Percentiles rank a stretch among this genome's conserved stretches.
Evolutionary conservation across 2,329 filamentous ascomycete species (phyloP).

Genomic region (Cercospora nicotianae): DNA sequence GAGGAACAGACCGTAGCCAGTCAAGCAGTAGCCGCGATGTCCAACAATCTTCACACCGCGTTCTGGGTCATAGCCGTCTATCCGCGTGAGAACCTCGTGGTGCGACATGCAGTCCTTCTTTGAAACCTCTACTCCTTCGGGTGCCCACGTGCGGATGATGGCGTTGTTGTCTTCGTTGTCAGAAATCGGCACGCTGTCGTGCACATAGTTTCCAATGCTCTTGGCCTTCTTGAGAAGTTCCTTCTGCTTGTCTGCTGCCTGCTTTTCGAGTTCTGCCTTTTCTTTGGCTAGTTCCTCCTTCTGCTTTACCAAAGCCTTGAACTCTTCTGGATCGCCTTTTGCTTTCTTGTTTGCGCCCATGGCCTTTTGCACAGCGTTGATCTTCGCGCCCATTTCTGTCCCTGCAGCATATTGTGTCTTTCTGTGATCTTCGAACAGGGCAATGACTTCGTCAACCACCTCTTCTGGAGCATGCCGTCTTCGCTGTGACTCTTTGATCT

Average conservation of each 20-base stretch:
- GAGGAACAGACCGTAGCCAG: slow-evolving; percentile 83
- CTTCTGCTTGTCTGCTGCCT: slow-evolving; percentile 72
- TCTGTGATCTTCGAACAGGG: slow-evolving; percentile 80
- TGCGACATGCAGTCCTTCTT: slow-evolving; percentile 82
- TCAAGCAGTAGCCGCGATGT: slow-evolving; percentile 90
- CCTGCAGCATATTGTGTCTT: slow-evolving; percentile 59
- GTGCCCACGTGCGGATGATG: slow-evolving; percentile 74
- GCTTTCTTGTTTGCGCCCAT: slow-evolving; percentile 92
- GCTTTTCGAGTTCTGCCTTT: slow-evolving; percentile 76
- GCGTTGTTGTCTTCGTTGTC: slow-evolving; percentile 83
- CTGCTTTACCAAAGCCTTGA: slow-evolving; percentile 74
- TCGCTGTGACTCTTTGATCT: slow-evolving; percentile 88
- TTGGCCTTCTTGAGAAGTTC: slow-evolving; percentile 75
- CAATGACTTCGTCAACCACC: slow-evolving; percentile 86
- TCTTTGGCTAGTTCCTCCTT: slow-evolving; percentile 77
- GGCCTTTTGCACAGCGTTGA: slow-evolving; percentile 86
- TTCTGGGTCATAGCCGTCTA: slow-evolving; percentile 91
- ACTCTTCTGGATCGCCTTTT: slow-evolving; percentile 82
- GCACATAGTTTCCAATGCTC: slow-evolving; percentile 87
- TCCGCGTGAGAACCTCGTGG: slow-evolving; percentile 84
- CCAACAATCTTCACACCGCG: slow-evolving; percentile 92
- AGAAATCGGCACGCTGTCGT: slow-evolving; percentile 80
- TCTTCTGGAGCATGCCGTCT: slow-evolving; percentile 77
- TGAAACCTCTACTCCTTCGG: slow-evolving; percentile 70
- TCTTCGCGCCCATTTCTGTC: slow-evolving; percentile 76